Evolutionary conservation across 352 stramenopile genomes (phyloP).

Genomic region (Albugo candida): DNA sequence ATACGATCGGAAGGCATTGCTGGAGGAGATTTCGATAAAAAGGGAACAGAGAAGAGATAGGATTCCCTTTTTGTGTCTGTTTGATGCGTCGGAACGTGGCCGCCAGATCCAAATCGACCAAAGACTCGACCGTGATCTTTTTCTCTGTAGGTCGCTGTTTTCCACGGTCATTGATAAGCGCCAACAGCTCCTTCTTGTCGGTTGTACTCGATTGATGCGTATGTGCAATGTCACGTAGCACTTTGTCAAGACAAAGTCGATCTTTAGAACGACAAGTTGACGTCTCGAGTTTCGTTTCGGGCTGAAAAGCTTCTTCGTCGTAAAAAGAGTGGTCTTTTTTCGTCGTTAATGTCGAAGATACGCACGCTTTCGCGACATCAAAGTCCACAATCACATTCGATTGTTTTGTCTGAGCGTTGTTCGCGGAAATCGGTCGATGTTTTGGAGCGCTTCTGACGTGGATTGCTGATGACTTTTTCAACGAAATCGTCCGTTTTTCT

Average conservation of each 20-base stretch:
- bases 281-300: not conserved
- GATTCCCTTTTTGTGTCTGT: constrained; percentile 49
- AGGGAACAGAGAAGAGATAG: constrained; percentile 42
- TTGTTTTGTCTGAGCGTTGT: constrained; percentile 34
- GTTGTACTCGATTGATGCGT: no score
- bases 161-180: no score
- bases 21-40: constrained; percentile 73
- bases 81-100: constrained; percentile 69
- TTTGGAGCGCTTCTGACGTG: not conserved
- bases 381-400: constrained; percentile 15
- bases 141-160: constrained; percentile 10
- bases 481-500: constrained; percentile 12
- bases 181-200: no score
- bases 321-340: constrained; percentile 63
- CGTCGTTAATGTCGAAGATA: constrained; percentile 18
- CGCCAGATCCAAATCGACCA: constrained; percentile 24
- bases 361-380: constrained; percentile 17
- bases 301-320: constrained; percentile 30
- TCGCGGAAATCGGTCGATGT: constrained; percentile 29
- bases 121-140: constrained; percentile 22
- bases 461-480: constrained; percentile 5
- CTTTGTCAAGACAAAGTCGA: not conserved
- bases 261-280: not conserved
- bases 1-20: constrained; percentile 29
- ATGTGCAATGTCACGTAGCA: no score